Percentiles rank a stretch among this genome's conserved stretches.
Evolutionary conservation across 108 stramenopile species (phyloP).

Genomic region (Cylindrotheca fusiformis): DNA sequence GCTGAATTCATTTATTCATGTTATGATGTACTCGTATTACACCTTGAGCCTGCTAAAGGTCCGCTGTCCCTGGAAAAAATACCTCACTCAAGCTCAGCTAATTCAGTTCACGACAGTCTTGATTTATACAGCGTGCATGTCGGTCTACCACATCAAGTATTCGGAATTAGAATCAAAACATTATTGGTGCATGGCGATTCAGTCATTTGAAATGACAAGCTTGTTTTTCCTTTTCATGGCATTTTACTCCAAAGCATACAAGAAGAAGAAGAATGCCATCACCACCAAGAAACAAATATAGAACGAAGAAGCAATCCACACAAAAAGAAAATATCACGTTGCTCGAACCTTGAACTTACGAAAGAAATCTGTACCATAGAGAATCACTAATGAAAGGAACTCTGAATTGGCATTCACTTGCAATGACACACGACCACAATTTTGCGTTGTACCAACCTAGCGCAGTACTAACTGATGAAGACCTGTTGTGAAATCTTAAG

Average conservation of each 20-base stretch:
- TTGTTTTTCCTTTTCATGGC: conserved; percentile 76
- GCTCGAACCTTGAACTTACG: too few relatives aligned
- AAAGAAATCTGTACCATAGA: too few relatives aligned
- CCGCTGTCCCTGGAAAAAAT: conserved; percentile 90
- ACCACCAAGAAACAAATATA: conserved; percentile 1
- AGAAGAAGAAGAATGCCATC: conserved; percentile 40
- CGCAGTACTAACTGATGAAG: too few relatives aligned
- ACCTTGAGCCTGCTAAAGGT: conserved; percentile 67
- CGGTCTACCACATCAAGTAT: conserved; percentile 23
- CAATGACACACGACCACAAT: too few relatives aligned
- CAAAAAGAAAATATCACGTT: too few relatives aligned
- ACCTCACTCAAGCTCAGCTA: conserved; percentile 91
- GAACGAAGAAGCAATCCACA: too few relatives aligned
- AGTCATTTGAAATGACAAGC: conserved; percentile 86
- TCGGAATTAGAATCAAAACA: conserved; percentile 44
- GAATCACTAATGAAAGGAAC: too few relatives aligned
- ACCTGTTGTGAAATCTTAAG: too few relatives aligned
- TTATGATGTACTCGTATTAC: conserved; percentile 99
- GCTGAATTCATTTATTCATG: conserved; percentile 96
- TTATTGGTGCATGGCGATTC: conserved; percentile 49
- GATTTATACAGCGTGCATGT: conserved; percentile 56
- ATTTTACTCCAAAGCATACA: conserved; percentile 79
- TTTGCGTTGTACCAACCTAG: too few relatives aligned
- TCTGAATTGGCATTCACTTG: too few relatives aligned
- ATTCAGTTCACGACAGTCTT: conserved; percentile 96